phyloP scores from a whole-genome alignment of 352 stramenopile genomes.

The Phytophthora cactorum region DNA sequence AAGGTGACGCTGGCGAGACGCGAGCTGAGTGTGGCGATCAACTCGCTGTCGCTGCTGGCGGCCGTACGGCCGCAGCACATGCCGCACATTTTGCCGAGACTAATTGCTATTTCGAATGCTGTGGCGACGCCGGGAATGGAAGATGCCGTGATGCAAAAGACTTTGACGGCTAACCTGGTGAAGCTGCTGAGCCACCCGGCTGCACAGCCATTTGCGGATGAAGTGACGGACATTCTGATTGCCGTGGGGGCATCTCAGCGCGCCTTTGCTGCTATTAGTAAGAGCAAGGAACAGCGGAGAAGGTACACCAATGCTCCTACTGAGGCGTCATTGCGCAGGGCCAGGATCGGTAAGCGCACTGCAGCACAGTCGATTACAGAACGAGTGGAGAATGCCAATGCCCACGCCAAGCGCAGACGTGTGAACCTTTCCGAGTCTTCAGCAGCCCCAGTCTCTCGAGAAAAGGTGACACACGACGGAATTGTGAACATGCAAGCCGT shows the following conservation, averaged over 20 bases:
- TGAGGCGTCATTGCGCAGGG: constrained; percentile 66
- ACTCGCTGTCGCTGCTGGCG: constrained; percentile 72
- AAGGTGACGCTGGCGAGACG: constrained; percentile 44
- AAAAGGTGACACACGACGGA: constrained; percentile 64
- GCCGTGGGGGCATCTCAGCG: constrained; percentile 71
- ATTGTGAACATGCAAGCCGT: constrained; percentile 82
- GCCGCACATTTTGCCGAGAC: constrained; percentile 50
- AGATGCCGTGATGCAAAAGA: constrained; percentile 60
- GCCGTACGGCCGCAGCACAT: constrained; percentile 70
- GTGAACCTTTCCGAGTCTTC: constrained; percentile 39
- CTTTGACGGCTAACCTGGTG: constrained; percentile 71
- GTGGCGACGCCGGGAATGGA: constrained; percentile 28
- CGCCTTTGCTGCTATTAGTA: constrained; percentile 79
- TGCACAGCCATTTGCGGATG: constrained; percentile 63
- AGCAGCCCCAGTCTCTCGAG: constrained; percentile 25
- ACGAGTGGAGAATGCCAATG: constrained; percentile 64
- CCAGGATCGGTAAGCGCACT: constrained; percentile 72
- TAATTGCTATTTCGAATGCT: constrained; percentile 48
- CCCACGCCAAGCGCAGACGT: constrained; percentile 53
- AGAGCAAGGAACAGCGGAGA: constrained; percentile 77
- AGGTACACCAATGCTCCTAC: constrained; percentile 78
- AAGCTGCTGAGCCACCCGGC: constrained; percentile 73
- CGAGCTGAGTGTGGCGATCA: constrained; percentile 67
- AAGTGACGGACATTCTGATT: constrained; percentile 80
- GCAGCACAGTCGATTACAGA: constrained; percentile 67